Percentiles rank a stretch among this genome's conserved stretches.
phyloP scores from a whole-genome alignment of 1,284 basidiomycete genomes.

The Anthracocystis panici-leucophaei region DNA sequence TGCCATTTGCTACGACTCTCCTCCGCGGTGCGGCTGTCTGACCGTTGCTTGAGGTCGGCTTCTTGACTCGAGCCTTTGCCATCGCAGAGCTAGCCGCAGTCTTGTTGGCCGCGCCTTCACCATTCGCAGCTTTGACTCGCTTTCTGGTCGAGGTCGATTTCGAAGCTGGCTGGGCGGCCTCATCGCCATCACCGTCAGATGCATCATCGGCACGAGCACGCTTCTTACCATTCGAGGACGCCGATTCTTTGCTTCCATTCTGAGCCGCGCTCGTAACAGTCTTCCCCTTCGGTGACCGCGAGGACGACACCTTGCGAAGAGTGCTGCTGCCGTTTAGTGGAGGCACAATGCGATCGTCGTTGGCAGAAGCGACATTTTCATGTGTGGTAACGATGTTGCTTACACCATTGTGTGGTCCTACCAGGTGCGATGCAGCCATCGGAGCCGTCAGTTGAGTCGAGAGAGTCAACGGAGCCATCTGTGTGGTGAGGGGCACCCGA shows the following conservation, averaged over 20 bases:
- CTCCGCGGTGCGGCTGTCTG: not conserved
- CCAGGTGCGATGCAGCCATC: not conserved
- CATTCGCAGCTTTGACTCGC: constrained; percentile 9
- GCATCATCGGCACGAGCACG: constrained; percentile 13
- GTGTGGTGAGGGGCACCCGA: constrained; percentile 19
- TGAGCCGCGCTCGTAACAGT: not conserved
- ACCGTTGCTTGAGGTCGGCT: not conserved
- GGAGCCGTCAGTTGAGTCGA: constrained; percentile 8
- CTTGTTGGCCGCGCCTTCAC: constrained; percentile 10
- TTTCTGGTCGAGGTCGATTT: constrained; percentile 18
- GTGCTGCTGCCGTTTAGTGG: constrained; percentile 9
- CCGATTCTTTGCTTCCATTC: not conserved
- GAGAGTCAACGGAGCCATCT: constrained; percentile 31
- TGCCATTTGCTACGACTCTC: constrained; percentile 14
- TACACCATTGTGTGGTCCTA: not conserved
- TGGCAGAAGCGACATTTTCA: constrained; percentile 15
- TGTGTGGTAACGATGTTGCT: constrained; percentile 2
- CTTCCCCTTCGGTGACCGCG: constrained; percentile 25
- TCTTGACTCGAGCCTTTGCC: constrained; percentile 10
- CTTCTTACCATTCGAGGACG: constrained; percentile 17
- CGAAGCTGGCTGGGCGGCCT: not conserved
- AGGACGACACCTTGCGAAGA: constrained; percentile 21
- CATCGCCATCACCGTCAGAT: not conserved
- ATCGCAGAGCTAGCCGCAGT: not conserved
- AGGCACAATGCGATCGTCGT: constrained; percentile 29